Evolutionary conservation across 2,329 filamentous ascomycete species (phyloP), one percentile per base, ranked within the genome.

Genomic region (Pseudogymnoascus sp.): DNA sequence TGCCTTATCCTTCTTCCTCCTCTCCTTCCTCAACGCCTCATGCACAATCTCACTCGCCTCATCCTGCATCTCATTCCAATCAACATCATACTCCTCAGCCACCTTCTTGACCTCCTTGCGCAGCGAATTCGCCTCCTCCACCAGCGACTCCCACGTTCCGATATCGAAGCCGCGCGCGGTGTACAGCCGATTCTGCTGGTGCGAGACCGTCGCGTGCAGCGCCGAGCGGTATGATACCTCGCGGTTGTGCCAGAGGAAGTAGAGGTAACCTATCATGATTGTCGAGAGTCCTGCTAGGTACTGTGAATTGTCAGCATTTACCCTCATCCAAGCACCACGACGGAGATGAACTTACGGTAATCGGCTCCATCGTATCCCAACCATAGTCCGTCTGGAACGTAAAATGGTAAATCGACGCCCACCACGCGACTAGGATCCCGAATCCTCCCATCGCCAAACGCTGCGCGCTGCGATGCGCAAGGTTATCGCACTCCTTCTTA

Each of bases 241-340:
- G 18, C 89, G 85, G 75, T 92, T 95, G 77, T 96, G 90, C 75
- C 92, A 96, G 11, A 96, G 77, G 72, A 97, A 96, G 90, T 91
- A 97, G 60, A 96, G 79, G 70, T 97, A 97, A 66, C 91, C 92
- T 6, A 87, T 87, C 77, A 96, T 95, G 69, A 96, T 84, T 11
- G 89, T 92, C 0, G 86, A 85, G 65, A 97, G 79, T n/a, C 91
- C 89, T 2, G 89, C 91, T 14, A 96, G 84, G 70, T 96, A 96
- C 35, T 71, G 18, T 67, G 63, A 12, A 54, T 25, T 28, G 20
- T 30, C 35, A 60, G 14, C n/a, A 22, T 60, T 4, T 25, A 9
- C 43, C 36, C 6, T 16, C 6, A 25, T 16, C 33, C 20, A 0
- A 1, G 12, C 18, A 37, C 22, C 18, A n/a, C 18, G 1, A 25